A percentile compares a stretch with the other conserved stretches of the same genome.
Evolutionary conservation across 352 stramenopile genomes (phyloP).

Genomic region (Phytophthora sp.): DNA sequence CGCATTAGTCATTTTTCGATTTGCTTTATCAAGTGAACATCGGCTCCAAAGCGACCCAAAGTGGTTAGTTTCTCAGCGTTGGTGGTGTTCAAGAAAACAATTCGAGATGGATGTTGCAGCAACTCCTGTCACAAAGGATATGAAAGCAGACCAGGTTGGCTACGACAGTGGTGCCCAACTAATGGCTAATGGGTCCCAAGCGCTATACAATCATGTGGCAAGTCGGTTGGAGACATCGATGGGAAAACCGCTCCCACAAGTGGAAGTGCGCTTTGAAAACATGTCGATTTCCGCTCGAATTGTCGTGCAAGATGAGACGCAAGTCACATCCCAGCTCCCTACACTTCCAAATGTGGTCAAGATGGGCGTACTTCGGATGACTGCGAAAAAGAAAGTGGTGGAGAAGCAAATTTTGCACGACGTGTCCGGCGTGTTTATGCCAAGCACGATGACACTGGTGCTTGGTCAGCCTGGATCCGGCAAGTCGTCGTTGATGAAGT

Average conservation of each 20-base stretch:
- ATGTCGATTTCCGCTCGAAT: constrained; percentile 2
- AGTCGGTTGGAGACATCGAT: constrained; percentile 31
- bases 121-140: not conserved
- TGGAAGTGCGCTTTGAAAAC: constrained; percentile 27
- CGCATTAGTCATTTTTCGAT: not conserved
- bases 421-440: constrained; percentile 33
- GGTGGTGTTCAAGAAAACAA: not conserved
- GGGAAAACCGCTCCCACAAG: constrained; percentile 34
- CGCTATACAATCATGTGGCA: constrained; percentile 34
- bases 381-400: constrained; percentile 19
- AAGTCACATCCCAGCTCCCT: constrained; percentile 6
- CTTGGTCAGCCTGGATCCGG: constrained; percentile 10
- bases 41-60: not conserved
- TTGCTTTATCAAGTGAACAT: constrained; percentile 1
- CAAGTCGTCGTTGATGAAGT: constrained; percentile 25
- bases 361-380: not conserved
- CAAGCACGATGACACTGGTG: constrained; percentile 15
- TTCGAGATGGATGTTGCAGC: not conserved
- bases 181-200: constrained; percentile 31
- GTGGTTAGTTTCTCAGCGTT: no score
- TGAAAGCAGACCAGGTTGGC: not conserved
- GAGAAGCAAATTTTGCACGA: constrained; percentile 37
- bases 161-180: constrained; percentile 14
- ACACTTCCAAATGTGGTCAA: constrained; percentile 9
- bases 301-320: not conserved